These are phyloP conservation scores for Mycena galericulata DNA, from an alignment of 768 basidiomycete genomes.

Conservation along the genomic window DNA sequence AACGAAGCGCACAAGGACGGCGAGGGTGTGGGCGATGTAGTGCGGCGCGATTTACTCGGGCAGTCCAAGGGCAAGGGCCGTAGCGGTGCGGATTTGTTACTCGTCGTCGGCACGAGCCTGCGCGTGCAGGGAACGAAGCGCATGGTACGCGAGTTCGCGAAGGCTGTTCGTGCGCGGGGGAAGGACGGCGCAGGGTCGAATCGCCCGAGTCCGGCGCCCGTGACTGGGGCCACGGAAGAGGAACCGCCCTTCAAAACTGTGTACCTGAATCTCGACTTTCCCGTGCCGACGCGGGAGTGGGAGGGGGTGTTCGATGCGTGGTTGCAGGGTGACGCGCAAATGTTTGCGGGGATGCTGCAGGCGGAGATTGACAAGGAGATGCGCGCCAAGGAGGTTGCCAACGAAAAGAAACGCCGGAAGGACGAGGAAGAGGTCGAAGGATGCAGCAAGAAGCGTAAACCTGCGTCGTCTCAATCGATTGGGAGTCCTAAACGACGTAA, in stretches of 20 bases:
- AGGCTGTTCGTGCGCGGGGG: constrained; percentile 73
- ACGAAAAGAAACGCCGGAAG: constrained; percentile 65
- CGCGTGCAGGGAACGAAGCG: constrained; percentile 92
- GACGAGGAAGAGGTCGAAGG: constrained; percentile 60
- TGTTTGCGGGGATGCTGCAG: constrained; percentile 72
- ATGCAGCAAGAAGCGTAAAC: constrained; percentile 33
- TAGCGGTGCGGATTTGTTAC: constrained; percentile 81
- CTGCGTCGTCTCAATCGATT: background rate
- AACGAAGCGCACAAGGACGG: constrained; percentile 91
- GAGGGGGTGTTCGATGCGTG: constrained; percentile 92
- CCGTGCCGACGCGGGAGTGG: constrained; percentile 88
- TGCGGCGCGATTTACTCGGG: constrained; percentile 84
- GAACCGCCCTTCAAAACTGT: constrained; percentile 72
- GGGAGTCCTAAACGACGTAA: constrained; percentile 30
- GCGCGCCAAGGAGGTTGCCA: constrained; percentile 63
- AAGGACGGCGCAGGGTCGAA: constrained; percentile 45
- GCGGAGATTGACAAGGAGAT: constrained; percentile 69
- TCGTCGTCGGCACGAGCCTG: constrained; percentile 93
- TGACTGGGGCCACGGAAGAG: constrained; percentile 62
- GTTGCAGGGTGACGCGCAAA: constrained; percentile 90
- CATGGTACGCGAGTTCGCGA: constrained; percentile 90
- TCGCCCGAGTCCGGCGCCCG: constrained; percentile 58
- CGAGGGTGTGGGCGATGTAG: constrained; percentile 86
- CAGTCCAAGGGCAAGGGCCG: constrained; percentile 74
- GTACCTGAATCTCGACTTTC: constrained; percentile 90